Conservation (phyloP, 1,284 basidiomycete genomes). For the Cryptococcus hybrid region DNA sequence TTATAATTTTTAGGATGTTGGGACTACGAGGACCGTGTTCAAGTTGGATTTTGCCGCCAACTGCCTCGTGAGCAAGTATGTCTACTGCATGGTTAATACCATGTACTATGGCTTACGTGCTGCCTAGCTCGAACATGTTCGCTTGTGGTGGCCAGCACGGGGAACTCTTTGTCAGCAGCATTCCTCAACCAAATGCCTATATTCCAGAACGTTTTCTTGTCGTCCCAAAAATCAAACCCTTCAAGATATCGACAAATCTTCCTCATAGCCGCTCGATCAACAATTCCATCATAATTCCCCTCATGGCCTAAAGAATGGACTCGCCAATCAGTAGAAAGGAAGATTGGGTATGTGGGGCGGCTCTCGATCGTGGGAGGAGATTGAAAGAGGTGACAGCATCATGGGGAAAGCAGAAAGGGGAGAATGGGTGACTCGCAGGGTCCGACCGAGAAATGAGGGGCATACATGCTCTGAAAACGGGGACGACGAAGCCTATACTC, state of each 20-base stretch:
- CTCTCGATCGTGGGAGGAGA: slow-evolving; percentile 12
- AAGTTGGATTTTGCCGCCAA: slow-evolving; percentile 40
- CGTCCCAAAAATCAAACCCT: slow-evolving; percentile 22
- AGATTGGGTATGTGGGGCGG: slow-evolving; percentile 17
- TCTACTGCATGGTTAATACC: slow-evolving; percentile 1
- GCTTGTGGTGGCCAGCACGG: slow-evolving; percentile 50
- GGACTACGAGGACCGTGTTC: slow-evolving; percentile 21
- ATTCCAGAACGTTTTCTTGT: not conserved
- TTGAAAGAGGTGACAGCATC: slow-evolving; percentile 1
- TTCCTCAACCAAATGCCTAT: slow-evolving; percentile 16
- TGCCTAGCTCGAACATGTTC: slow-evolving; percentile 28
- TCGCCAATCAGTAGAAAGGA: slow-evolving; percentile 11
- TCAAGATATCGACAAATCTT: slow-evolving; percentile 29
- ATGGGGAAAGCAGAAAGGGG: slow-evolving; percentile 8
- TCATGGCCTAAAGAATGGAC: slow-evolving; percentile 35
- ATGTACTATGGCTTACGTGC: not conserved
- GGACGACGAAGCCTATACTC: slow-evolving; percentile 6
- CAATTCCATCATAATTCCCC: slow-evolving; percentile 48
- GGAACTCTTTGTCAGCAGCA: slow-evolving; percentile 41
- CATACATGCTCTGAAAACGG: slow-evolving; percentile 3
- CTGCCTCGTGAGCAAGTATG: slow-evolving; percentile 46
- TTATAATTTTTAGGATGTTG: not conserved
- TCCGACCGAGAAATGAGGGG: not conserved
- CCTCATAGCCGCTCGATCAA: slow-evolving; percentile 41
- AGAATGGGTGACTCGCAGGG: slow-evolving; percentile 10